Conservation (phyloP, 306 rosid genomes). For the Pyrus pyrifolia region DNA sequence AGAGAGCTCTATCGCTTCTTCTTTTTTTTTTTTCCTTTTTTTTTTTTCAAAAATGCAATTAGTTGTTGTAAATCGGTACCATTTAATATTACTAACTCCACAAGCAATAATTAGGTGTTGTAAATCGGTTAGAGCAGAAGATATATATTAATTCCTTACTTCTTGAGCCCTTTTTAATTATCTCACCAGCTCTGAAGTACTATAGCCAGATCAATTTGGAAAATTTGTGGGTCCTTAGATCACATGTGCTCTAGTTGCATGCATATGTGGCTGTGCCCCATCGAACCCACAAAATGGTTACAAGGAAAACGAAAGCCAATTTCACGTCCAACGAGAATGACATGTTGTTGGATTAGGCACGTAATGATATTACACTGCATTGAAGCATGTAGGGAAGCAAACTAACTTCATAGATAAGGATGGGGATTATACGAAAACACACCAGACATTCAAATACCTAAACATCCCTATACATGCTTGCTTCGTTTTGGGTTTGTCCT, state of each 20-base stretch:
- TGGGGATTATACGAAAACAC: slow-evolving; percentile 3
- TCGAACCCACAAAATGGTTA: not conserved
- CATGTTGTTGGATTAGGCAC: slow-evolving; percentile 19
- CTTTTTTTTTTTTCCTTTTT: no score
- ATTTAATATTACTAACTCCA: not conserved
- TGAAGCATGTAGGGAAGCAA: slow-evolving; percentile 1
- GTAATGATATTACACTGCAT: not conserved
- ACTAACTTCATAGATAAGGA: slow-evolving; percentile 8
- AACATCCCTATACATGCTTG: not conserved
- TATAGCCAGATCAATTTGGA: not conserved
- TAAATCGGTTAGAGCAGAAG: not conserved
- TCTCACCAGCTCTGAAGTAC: not conserved
- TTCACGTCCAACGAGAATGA: not conserved
- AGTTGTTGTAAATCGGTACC: not conserved
- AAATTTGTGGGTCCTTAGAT: not conserved
- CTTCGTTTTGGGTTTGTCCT: not conserved
- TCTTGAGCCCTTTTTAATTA: not conserved
- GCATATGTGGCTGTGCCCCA: not conserved
- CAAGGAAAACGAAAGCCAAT: not conserved
- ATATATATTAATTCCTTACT: not conserved
- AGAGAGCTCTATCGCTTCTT: no score
- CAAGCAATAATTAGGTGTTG: not conserved
- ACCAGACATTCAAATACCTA: not conserved
- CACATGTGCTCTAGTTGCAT: not conserved
- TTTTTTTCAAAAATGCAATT: no score